Evolutionary conservation across 345 rosid genomes (phyloP).

Genomic region (Gossypium arboreum): DNA sequence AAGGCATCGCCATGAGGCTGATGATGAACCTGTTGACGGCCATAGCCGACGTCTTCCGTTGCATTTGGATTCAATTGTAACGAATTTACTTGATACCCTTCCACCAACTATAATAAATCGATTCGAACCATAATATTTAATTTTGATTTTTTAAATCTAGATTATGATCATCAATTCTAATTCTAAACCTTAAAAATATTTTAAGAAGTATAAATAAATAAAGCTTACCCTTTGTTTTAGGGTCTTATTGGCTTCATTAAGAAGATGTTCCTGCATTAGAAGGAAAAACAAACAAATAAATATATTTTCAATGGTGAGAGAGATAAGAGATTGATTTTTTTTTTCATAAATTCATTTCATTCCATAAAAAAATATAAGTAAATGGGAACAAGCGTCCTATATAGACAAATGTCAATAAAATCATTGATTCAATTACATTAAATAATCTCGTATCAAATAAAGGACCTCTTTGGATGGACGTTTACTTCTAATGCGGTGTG

Average conservation of each 20-base stretch:
- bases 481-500: accelerated
- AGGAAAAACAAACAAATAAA: not conserved
- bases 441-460: too few relatives aligned
- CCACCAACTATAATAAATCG: conserved; percentile 54
- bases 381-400: too few relatives aligned
- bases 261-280: conserved; percentile 57
- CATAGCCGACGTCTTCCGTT: conserved; percentile 61
- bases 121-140: not conserved
- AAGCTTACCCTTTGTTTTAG: conserved; percentile 76
- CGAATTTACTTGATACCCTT: conserved; percentile 72
- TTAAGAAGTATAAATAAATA: not conserved
- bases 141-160: not conserved
- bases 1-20: conserved; percentile 52
- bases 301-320: not conserved
- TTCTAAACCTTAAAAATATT: not conserved
- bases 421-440: too few relatives aligned
- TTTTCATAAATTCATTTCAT: too few relatives aligned
- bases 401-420: too few relatives aligned
- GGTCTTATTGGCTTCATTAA: conserved; percentile 70
- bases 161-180: too few relatives aligned
- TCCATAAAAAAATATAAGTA: too few relatives aligned
- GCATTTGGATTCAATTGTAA: conserved; percentile 58
- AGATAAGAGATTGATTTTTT: too few relatives aligned
- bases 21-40: conserved; percentile 42
- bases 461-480: too few relatives aligned